Evolutionary conservation across 2,329 filamentous ascomycete genomes (phyloP).

Genomic region (Cucurbitaria berberidis): DNA sequence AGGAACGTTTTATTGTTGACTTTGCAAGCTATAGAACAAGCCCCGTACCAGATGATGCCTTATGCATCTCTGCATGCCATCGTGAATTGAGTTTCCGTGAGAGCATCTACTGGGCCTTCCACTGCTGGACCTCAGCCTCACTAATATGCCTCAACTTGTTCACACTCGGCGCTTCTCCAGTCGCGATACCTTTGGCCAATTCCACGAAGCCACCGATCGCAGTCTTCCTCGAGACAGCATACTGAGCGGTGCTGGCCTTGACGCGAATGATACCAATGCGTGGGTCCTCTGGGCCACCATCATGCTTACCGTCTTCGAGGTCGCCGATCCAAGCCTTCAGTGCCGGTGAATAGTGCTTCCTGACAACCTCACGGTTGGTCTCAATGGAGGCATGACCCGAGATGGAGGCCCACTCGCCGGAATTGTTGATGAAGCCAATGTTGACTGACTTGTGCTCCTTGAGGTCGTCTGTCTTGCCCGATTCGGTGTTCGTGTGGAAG

Average conservation of each 20-base stretch:
- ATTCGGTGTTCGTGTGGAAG: constrained; percentile 92
- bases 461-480: constrained; percentile 84
- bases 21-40: neutral
- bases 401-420: constrained; percentile 85
- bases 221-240: constrained; percentile 68
- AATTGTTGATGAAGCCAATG: constrained; percentile 76
- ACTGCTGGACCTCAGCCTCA: constrained; percentile 53
- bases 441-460: constrained; percentile 75
- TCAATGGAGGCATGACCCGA: constrained; percentile 74
- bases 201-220: constrained; percentile 70
- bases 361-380: constrained; percentile 70
- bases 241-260: constrained; percentile 73
- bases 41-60: neutral
- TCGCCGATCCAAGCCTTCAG: constrained; percentile 89
- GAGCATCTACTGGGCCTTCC: constrained; percentile 39
- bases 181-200: constrained; percentile 75
- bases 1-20: too few species aligned
- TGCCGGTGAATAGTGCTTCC: constrained; percentile 71
- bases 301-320: constrained; percentile 76
- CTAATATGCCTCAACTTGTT: constrained; percentile 79
- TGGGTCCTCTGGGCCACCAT: constrained; percentile 81
- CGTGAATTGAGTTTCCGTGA: neutral
- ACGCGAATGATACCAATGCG: constrained; percentile 82
- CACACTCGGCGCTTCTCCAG: constrained; percentile 72
- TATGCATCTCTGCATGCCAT: neutral